A percentile compares a stretch with the other conserved stretches of the same genome.
Evolutionary conservation across 495 filamentous ascomycete genomes (phyloP).

Genomic region (Podospora conica): DNA sequence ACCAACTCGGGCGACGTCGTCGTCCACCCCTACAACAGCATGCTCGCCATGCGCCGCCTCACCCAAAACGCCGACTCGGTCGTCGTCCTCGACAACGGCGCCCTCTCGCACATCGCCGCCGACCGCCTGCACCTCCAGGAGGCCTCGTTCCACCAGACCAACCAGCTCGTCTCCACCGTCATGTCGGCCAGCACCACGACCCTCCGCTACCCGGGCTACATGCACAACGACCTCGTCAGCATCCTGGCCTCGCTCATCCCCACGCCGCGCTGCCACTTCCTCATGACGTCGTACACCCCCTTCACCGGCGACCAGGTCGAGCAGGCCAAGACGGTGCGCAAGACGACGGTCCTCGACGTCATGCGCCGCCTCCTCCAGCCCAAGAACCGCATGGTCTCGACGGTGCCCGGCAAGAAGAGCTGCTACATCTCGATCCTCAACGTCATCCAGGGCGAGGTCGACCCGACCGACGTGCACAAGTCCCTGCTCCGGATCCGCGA

Average conservation of each 20-base stretch:
- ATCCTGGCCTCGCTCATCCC: conserved; percentile 95
- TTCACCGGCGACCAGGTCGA: conserved; percentile 95
- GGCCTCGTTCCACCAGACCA: conserved; percentile 94
- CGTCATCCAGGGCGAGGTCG: conserved; percentile 96
- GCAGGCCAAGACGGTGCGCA: conserved; percentile 92
- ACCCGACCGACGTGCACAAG: conserved; percentile 97
- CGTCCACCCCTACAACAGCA: conserved; percentile 95
- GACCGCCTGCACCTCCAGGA: conserved; percentile 90
- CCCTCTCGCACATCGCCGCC: conserved; percentile 86
- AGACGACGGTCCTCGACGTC: conserved; percentile 95
- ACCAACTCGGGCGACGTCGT: conserved; percentile 81
- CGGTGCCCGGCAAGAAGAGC: conserved; percentile 88
- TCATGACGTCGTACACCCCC: conserved; percentile 96
- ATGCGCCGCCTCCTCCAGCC: conserved; percentile 94
- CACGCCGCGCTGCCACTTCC: conserved; percentile 92
- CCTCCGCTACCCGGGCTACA: conserved; percentile 93
- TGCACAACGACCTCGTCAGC: conserved; percentile 98
- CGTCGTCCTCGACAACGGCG: conserved; percentile 95
- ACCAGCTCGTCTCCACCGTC: conserved; percentile 94
- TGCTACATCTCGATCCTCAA: conserved; percentile 99
- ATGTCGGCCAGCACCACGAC: conserved; percentile 98
- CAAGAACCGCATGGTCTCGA: conserved; percentile 98
- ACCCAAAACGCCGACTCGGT: conserved; percentile 97
- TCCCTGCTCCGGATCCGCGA: conserved; percentile 93
- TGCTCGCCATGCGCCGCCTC: conserved; percentile 82